These are phyloP conservation scores for Xanthoconium separans DNA, from an alignment of 1,284 basidiomycete species.

Conservation along the genomic window DNA sequence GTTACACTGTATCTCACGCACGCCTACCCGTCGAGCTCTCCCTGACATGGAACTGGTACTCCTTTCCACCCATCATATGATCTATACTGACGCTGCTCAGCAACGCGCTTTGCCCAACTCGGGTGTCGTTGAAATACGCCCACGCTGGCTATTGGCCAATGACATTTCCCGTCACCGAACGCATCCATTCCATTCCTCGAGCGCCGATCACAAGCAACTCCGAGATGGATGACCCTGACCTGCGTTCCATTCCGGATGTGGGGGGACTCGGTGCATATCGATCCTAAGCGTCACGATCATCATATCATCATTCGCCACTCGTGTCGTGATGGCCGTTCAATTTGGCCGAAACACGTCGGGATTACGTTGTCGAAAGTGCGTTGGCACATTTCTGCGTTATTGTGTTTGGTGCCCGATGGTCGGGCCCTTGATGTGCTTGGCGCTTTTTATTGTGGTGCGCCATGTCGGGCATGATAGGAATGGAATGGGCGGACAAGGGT, in stretches of 20 bases:
- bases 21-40: background rate
- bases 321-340: conserved; percentile 54
- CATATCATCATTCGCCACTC: conserved; percentile 9
- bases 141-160: conserved; percentile 3
- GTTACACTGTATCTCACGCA: background rate
- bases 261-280: conserved; percentile 44
- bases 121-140: conserved; percentile 32
- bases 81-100: conserved; percentile 50
- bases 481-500: no score
- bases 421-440: no score
- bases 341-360: conserved; percentile 57
- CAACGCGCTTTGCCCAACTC: conserved; percentile 49
- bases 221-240: conserved; percentile 41
- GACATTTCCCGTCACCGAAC: background rate
- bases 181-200: background rate
- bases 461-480: no score
- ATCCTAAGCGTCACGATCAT: conserved; percentile 50
- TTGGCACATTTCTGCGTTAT: background rate
- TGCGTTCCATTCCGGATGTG: conserved; percentile 59
- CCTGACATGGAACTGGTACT: conserved; percentile 7
- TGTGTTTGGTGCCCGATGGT: background rate
- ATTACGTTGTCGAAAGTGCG: conserved; percentile 44
- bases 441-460: no score
- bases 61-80: background rate
- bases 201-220: background rate